phyloP scores from a whole-genome alignment of 345 rosid genomes.

The Sisymbrium irio region DNA sequence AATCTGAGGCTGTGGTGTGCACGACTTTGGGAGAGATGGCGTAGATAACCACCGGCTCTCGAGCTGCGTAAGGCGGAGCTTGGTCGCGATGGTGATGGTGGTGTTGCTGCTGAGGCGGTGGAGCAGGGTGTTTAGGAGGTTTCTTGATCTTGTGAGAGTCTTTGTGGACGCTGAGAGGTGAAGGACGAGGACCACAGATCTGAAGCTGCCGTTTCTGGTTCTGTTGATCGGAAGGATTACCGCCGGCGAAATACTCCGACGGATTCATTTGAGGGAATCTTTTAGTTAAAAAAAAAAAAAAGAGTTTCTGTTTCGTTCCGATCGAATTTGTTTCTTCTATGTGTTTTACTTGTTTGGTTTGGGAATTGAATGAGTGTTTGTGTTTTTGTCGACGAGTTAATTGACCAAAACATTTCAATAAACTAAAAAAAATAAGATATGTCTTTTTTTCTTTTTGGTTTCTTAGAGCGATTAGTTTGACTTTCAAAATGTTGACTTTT shows the following conservation, averaged over 20 bases:
- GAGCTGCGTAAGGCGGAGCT: conserved; percentile 14
- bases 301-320: neutral
- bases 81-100: conserved; percentile 21
- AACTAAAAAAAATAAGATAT: no score
- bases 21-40: conserved; percentile 75
- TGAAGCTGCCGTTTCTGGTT: conserved; percentile 43
- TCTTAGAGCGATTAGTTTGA: conserved; percentile 27
- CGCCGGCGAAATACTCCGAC: conserved; percentile 33
- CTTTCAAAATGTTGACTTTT: conserved; percentile 36
- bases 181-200: conserved; percentile 75
- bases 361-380: conserved; percentile 9
- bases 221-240: conserved; percentile 27
- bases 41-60: conserved; percentile 69
- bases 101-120: conserved; percentile 5
- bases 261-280: conserved; percentile 39
- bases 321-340: neutral
- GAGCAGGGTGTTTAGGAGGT: conserved; percentile 55
- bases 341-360: conserved; percentile 23
- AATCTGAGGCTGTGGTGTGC: conserved; percentile 58
- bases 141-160: conserved; percentile 66
- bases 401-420: conserved; percentile 37
- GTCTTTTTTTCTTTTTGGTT: no score
- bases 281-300: neutral
- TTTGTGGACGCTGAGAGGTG: conserved; percentile 59
- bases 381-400: conserved; percentile 11